Evolutionary conservation across 1,284 basidiomycete species (phyloP), one percentile per base, ranked within the genome.

Genomic region (Tremellales sp.): DNA sequence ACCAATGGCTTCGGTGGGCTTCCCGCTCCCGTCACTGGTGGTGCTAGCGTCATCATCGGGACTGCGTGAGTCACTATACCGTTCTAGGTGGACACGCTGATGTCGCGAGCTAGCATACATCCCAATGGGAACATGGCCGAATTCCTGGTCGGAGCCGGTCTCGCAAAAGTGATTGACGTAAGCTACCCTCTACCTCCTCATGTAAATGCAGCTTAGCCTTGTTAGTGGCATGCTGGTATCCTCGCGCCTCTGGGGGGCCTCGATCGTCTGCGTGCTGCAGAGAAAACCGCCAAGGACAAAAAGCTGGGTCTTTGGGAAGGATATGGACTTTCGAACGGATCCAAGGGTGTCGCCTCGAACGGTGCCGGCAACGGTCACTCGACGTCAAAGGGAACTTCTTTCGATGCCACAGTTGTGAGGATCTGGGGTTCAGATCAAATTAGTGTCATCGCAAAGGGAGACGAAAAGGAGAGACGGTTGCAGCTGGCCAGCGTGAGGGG

Each of bases 91-190:
- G 14, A 41, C 34, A 27, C 27, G 28, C n/a, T 38, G 18, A 40
- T 10, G 3, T 9, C n/a, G 19, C n/a, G n/a, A n/a, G n/a, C 2
- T 43, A 54, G 89, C 10, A 75, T 90, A 25, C 94, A 97, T 65
- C 91, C 93, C 12, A 87, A 85, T 24, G 93, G 94, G 16, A 94
- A 97, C 71, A 87, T 98, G 42, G 91, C 92, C 14, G 89, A 94
- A 61, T 84, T 87, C 71, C 77, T 98, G 38, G 82, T 92, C 16
- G 80, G 79, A 3, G 82, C 82, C 37, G 92, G 94, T 40, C 77
- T 97, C 3, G 94, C 93, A 10, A 85, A 90, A 50, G 81, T 95
- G 43, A 86, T 97, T 50, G 93, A 95, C 68, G 67, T 69, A 40
- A 54, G 67, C 51, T 12, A 3, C 8, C 4, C 35, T 18, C 42